Base-by-base conservation (phyloP, 768 basidiomycete species). In the Leccinum incarnatum region DNA sequence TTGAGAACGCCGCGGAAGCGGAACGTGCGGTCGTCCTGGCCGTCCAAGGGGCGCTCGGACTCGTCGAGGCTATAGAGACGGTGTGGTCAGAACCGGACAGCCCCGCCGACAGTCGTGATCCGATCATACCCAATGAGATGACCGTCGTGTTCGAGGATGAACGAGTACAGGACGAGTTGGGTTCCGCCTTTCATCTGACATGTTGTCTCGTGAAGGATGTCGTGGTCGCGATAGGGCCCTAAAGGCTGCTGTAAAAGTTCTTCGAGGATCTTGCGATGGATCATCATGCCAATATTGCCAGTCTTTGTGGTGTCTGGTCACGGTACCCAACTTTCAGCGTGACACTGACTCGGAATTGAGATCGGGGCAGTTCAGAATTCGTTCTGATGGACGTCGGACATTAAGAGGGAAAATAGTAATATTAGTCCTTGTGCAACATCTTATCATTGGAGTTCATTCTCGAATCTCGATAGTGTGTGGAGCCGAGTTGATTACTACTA, bases 1-100 rank as follows among this genome's bases (percentile, higher is more conserved):
- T 75, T 74, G 1, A 88, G 72, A 5, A 79, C 63, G 0, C 85
- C 87, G 32, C 78, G 80, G 59, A 86, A 83, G 11, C 77, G 72
- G 19, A 85, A 77, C 51, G 32, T 64, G 58, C 73, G 68, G 36
- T 62, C 17, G 56, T 73, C 71, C 10, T 12, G 72, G 14, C 74
- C 73, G 1, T 66, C 52, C 34, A 70, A 55, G 3, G 77, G 70
- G 36, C 62, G 72, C 59, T 84, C 82, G 5, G 81, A 76, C 36
- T 79, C 75, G 62, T 84, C 81, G 10, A 83, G 76, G 14, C 82
- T 83, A 45, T 23, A 58, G 7, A 27, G 32, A 11, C 23, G 32
- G 25, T 1, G 27, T 21, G 2, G 52, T 72, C 11, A 61, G 57
- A 29, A 34, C 0, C 7, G 50, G 36, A 32, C 9, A 25, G 25